Evolutionary conservation across 495 filamentous ascomycete species (phyloP), one percentile per base, ranked within the genome.

Genomic region (Hyphodiscus hymeniophilus): DNA sequence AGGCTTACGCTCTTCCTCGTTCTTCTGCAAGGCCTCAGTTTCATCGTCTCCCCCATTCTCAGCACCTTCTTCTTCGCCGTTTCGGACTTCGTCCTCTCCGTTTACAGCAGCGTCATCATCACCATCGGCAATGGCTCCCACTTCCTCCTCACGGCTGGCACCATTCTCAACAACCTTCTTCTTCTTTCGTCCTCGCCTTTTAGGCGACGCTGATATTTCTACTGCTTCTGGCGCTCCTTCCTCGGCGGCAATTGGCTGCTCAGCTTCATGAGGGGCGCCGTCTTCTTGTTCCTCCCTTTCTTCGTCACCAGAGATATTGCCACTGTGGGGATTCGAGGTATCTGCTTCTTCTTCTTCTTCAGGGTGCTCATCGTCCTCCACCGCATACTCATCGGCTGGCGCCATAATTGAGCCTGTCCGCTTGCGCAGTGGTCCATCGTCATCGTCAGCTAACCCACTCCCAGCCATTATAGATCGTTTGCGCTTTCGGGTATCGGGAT

Each of bases 1-100:
- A 18, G 38, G 68, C 83, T 65, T 76, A 90, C 85, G 68, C 65
- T 89, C 86, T 81, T 94, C 88, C 58, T 84, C 80, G 32, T 75
- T 77, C 51, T 68, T 79, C 40, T 69, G 66, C 5, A 67, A 65
- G 26, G 44, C 45, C 16, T 73, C 73, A 31, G 63, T 62, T 22
- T 75, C 73, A 42, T 64, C 65, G 15, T 74, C 74, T 13, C 47
- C 58, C 18, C 57, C 58, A 45, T 60, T 61, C 6, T 71, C 68
- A 17, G 69, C 71, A 16, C 71, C 67, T 28, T 74, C 71, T 44
- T 59, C 67, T 21, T 59, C 56, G 17, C 45, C 56, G 45, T 51
- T 54, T 32, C 43, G 45, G n/a, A 50, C 55, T 31, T 69, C 65
- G 18, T 60, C 58, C 2, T 65, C 66, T 0, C 68, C 59, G 43